Conservation (phyloP, 2,329 filamentous ascomycete species). For the Fusarium agapanthi region DNA sequence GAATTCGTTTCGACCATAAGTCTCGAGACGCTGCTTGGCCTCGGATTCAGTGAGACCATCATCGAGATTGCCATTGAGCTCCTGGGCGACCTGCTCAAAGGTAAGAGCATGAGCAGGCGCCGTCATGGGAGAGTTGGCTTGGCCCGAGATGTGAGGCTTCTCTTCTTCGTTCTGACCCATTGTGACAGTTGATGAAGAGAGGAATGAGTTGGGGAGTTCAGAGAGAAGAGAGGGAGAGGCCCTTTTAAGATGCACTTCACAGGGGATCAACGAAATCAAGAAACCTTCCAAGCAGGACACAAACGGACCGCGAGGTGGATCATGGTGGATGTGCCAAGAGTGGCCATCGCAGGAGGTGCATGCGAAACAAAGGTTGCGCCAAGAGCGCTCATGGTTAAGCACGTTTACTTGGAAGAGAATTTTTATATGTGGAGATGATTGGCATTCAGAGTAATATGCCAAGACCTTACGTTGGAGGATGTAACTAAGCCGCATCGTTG, state of each 20-base stretch:
- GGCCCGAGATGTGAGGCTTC: constrained; percentile 31
- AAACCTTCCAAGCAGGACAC: background rate
- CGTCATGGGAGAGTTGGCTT: constrained; percentile 37
- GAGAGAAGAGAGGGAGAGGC: background rate
- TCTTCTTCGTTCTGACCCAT: constrained; percentile 29
- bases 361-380: background rate
- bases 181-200: background rate
- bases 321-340: constrained; percentile 18
- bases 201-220: background rate
- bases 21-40: constrained; percentile 61
- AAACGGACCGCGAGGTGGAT: background rate
- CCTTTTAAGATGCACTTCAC: background rate
- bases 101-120: constrained; percentile 36
- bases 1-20: constrained; percentile 70
- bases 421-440: constrained; percentile 8
- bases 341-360: background rate
- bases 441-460: background rate
- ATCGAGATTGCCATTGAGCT: constrained; percentile 20
- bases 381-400: background rate
- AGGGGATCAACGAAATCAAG: background rate
- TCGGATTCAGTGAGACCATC: constrained; percentile 22
- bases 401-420: constrained; percentile 24
- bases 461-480: background rate
- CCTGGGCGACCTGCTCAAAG: constrained; percentile 25
- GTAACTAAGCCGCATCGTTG: background rate